Conservation (phyloP, 2,329 filamentous ascomycete species). For the Orbilia javanica region DNA sequence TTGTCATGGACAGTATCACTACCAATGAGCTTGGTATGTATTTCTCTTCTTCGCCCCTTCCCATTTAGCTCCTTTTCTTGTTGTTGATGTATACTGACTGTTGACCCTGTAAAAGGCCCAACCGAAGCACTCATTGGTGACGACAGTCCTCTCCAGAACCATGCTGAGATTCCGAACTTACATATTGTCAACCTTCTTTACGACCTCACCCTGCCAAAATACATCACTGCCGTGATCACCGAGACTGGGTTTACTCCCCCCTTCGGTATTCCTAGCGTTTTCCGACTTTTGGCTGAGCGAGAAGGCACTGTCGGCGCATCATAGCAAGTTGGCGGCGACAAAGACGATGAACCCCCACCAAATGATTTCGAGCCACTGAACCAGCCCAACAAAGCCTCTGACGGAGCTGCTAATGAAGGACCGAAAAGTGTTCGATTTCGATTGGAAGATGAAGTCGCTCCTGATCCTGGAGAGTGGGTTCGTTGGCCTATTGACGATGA, state of each 20-base stretch:
- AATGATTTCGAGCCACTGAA: constrained; percentile 24
- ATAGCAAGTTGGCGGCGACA: constrained; percentile 16
- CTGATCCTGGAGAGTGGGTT: not conserved
- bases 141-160: constrained; percentile 67
- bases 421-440: constrained; percentile 20
- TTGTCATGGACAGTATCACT: constrained; percentile 91
- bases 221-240: constrained; percentile 88
- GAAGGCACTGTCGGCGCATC: constrained; percentile 52
- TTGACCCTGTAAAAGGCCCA: constrained; percentile 65
- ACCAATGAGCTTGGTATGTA: constrained; percentile 78
- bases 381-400: not conserved
- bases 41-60: not conserved
- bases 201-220: constrained; percentile 89
- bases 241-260: constrained; percentile 89
- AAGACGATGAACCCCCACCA: constrained; percentile 7
- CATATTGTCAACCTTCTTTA: constrained; percentile 83
- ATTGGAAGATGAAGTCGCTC: not conserved
- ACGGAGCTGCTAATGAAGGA: not conserved
- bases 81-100: constrained; percentile 72
- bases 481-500: constrained; percentile 8
- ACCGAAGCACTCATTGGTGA: constrained; percentile 62
- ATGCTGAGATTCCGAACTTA: constrained; percentile 72
- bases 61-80: not conserved
- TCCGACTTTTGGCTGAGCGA: constrained; percentile 70
- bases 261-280: constrained; percentile 82